phyloP scores from a whole-genome alignment of 345 rosid species.

The Corchorus olitorius region DNA sequence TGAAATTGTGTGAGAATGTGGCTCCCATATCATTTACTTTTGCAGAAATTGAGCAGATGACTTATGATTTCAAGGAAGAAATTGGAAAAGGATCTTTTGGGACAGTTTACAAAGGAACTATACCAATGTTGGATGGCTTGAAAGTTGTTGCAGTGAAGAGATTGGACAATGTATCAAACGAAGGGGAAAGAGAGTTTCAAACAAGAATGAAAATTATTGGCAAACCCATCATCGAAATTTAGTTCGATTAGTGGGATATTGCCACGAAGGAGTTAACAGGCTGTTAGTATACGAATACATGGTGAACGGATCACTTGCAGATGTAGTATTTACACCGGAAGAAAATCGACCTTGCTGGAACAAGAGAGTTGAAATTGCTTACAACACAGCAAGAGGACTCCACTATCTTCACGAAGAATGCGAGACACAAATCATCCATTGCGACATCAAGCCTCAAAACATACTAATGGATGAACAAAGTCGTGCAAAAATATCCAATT shows the following conservation, averaged over 20 bases:
- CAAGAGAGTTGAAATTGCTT: slow-evolving; percentile 26
- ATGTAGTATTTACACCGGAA: slow-evolving; percentile 11
- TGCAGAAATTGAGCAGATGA: slow-evolving; percentile 25
- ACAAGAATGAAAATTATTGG: slow-evolving; percentile 27
- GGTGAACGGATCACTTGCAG: slow-evolving; percentile 28
- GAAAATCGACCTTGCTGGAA: neutral
- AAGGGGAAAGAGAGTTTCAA: slow-evolving; percentile 33
- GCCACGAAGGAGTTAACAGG: slow-evolving; percentile 20
- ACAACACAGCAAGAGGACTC: slow-evolving; percentile 23
- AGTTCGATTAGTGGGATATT: slow-evolving; percentile 31
- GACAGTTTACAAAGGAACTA: slow-evolving; percentile 26
- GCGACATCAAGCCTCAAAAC: slow-evolving; percentile 27
- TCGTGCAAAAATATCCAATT: slow-evolving; percentile 25
- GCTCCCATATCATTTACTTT: slow-evolving; percentile 6
- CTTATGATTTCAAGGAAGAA: slow-evolving; percentile 25
- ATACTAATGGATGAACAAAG: slow-evolving; percentile 20
- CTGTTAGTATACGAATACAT: slow-evolving; percentile 30
- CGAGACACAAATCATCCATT: slow-evolving; percentile 2
- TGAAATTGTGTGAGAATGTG: slow-evolving; percentile 12
- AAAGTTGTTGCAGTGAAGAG: slow-evolving; percentile 32
- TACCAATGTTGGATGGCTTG: neutral
- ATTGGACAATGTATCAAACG: slow-evolving; percentile 24
- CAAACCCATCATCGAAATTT: slow-evolving; percentile 31
- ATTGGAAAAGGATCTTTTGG: slow-evolving; percentile 35
- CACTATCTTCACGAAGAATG: slow-evolving; percentile 32